phyloP scores from a whole-genome alignment of 2,329 filamentous ascomycete species.

The Fusarium denticulatum region DNA sequence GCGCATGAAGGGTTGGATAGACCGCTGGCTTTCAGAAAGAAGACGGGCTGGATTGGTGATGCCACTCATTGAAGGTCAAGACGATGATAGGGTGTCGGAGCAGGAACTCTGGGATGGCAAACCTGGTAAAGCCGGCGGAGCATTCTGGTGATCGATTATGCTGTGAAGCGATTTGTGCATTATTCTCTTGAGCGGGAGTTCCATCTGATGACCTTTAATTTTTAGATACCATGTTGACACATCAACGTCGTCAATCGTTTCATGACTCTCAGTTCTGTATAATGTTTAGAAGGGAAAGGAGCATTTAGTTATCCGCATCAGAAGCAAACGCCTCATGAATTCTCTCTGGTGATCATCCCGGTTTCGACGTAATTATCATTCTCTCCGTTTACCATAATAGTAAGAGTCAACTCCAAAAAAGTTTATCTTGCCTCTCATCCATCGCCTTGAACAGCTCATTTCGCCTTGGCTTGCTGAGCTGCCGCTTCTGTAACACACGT shows the following conservation, averaged over 20 bases:
- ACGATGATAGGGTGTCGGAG: constrained; percentile 44
- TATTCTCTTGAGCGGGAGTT: background rate
- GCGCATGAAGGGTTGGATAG: constrained; percentile 73
- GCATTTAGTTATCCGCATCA: constrained; percentile 44
- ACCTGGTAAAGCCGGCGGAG: constrained; percentile 50
- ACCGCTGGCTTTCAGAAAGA: constrained; percentile 69
- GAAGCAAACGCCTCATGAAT: constrained; percentile 43
- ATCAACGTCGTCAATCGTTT: background rate
- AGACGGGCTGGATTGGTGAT: constrained; percentile 63
- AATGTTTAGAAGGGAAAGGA: constrained; percentile 17
- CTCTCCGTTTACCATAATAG: background rate
- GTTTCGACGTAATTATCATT: constrained; percentile 26
- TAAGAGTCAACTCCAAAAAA: constrained; percentile 4
- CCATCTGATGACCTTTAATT: background rate
- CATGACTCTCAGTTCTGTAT: background rate
- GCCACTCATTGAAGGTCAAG: constrained; percentile 54
- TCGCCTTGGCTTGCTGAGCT: constrained; percentile 66
- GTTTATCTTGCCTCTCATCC: constrained; percentile 5
- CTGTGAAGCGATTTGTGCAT: background rate
- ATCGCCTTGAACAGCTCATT: constrained; percentile 47
- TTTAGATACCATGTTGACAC: background rate
- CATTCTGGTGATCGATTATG: constrained; percentile 49
- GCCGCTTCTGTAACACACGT: constrained; percentile 59
- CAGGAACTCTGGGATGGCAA: constrained; percentile 53
- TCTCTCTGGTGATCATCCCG: constrained; percentile 31